Base-by-base conservation (phyloP, 2,329 filamentous ascomycete genomes). In the Talaromyces sp. region DNA sequence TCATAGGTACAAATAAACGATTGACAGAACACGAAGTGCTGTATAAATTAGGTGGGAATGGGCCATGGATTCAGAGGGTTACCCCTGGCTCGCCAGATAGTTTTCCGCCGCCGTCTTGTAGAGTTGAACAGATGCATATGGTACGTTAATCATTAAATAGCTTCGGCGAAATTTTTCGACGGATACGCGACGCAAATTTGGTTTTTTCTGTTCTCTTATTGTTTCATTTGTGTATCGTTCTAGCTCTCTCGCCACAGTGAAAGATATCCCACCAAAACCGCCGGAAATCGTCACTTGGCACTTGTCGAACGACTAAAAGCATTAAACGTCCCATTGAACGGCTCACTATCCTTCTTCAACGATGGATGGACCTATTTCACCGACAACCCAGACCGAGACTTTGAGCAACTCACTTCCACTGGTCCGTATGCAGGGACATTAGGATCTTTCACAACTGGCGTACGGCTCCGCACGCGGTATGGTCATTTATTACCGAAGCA, bases 71-170 rank as follows among this genome's bases (percentile, higher is more conserved):
- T 43, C 80, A 83, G 60, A 85, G 84, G 68, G 67, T 75, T 1
- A 70, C 79, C 2, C 35, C 61, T 57, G 67, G 63, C 6, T 13
- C 47, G n/a, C 74, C 74, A 8, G 79, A 78, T 4, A 76, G 83
- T 56, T 76, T 74, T 1, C 71, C 80, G 4, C 85, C 85, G 0
- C 71, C 78, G 6, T 79, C 79, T 2, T 87, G 85, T 69, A 70
- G 73, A 17, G 77, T 87, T 7, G 82, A 86, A 64, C 84, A 87
- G 70, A 80, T 86, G n/a, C 85, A 87, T 72, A 83, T 87, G 84
- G 83, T 85, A 74, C 65, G 70, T 56, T 13, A 19, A 19, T 13
- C 27, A 35, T 7, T 13, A 19, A 17, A 33, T 54, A 31, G 9
- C 50, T 54, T 37, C 31, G 50, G 31, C 4, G n/a, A 54, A 27